These are phyloP conservation scores for Lentinula guzmanii DNA, from an alignment of 768 basidiomycete species.

Conservation along the genomic window DNA sequence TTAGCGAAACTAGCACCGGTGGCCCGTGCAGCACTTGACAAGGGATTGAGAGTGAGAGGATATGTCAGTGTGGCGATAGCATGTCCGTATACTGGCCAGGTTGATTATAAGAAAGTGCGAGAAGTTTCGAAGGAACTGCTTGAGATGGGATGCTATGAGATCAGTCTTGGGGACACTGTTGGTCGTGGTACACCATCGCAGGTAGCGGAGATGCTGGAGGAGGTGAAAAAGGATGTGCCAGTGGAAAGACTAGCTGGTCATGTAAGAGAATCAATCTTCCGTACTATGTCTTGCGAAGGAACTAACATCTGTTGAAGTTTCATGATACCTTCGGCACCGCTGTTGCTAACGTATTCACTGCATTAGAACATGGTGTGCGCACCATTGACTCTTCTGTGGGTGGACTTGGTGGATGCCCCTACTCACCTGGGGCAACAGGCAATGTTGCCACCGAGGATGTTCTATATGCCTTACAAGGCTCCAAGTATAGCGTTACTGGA, in stretches of 20 bases:
- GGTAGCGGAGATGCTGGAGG: slow-evolving; percentile 63
- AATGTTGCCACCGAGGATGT: slow-evolving; percentile 94
- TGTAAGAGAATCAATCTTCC: slow-evolving; percentile 15
- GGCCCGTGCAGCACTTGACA: slow-evolving; percentile 48
- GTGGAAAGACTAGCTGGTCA: slow-evolving; percentile 65
- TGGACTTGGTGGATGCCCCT: slow-evolving; percentile 93
- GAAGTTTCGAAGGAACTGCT: slow-evolving; percentile 65
- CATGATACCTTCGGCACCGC: slow-evolving; percentile 90
- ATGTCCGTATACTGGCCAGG: slow-evolving; percentile 83
- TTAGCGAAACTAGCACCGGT: slow-evolving; percentile 59
- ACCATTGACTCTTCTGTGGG: slow-evolving; percentile 83
- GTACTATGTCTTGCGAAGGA: background rate
- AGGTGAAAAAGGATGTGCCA: slow-evolving; percentile 55
- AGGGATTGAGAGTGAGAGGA: slow-evolving; percentile 68
- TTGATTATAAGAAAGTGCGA: slow-evolving; percentile 57
- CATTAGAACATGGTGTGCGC: slow-evolving; percentile 67
- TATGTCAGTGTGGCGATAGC: slow-evolving; percentile 81
- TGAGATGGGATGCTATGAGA: slow-evolving; percentile 93
- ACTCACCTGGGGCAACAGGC: slow-evolving; percentile 92
- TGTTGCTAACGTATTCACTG: slow-evolving; percentile 68
- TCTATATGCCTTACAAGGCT: slow-evolving; percentile 72
- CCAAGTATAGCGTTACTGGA: slow-evolving; percentile 50
- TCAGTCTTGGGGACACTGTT: slow-evolving; percentile 89
- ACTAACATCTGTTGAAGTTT: slow-evolving; percentile 41
- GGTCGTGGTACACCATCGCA: slow-evolving; percentile 76